A percentile compares a stretch with the other conserved stretches of the same genome.
These are phyloP conservation scores for Triticum turgidum DNA, from an alignment of 176 grass and related monocot species.

Conservation along the genomic window DNA sequence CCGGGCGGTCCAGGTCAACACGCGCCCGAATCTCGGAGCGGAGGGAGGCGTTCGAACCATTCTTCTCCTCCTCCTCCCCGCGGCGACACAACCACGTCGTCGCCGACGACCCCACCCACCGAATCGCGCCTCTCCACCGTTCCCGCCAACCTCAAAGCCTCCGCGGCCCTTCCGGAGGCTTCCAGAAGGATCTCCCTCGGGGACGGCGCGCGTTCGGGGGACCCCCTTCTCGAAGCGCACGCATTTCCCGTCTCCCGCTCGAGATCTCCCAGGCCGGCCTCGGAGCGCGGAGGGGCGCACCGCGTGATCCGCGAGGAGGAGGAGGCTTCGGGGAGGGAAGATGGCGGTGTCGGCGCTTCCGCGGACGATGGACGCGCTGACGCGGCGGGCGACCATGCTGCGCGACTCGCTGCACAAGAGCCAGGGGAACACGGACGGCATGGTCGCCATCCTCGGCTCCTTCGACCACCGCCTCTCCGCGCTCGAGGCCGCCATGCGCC, in stretches of 20 bases:
- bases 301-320: neutral
- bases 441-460: constrained; percentile 90
- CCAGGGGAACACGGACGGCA: constrained; percentile 75
- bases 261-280: constrained; percentile 33
- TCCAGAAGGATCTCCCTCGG: neutral
- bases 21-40: constrained; percentile 2
- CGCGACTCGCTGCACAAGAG: constrained; percentile 71
- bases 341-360: constrained; percentile 47
- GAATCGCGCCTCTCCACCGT: neutral
- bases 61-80: neutral
- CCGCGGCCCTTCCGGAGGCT: neutral
- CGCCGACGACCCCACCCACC: constrained; percentile 28
- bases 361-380: constrained; percentile 48
- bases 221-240: neutral
- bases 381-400: constrained; percentile 43
- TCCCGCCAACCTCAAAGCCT: neutral
- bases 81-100: constrained; percentile 20
- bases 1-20: constrained; percentile 10
- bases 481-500: constrained; percentile 90
- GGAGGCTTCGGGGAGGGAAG: neutral
- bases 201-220: neutral
- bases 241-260: neutral
- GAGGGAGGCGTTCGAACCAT: neutral
- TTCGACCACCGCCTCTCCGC: constrained; percentile 95
- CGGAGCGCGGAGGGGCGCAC: neutral